Percentiles rank a stretch among this genome's conserved stretches.
Evolutionary conservation across 257 asterid species (phyloP).

Genomic region (Linderniella brevidens): DNA sequence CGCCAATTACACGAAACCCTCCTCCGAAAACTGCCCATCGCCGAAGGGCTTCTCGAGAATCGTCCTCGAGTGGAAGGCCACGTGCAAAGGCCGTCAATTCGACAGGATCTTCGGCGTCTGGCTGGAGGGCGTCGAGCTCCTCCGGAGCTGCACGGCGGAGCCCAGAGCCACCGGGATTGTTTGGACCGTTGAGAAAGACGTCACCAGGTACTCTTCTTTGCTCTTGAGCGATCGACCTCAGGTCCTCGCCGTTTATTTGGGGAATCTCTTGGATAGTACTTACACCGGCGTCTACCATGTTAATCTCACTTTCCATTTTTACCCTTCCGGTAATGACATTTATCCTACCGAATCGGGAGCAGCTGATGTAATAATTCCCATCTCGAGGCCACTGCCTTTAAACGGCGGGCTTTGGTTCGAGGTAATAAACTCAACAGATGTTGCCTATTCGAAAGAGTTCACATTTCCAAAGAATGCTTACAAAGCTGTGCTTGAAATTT

Average conservation of each 20-base stretch:
- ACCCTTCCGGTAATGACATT: conserved; percentile 23
- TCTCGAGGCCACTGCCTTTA: conserved; percentile 43
- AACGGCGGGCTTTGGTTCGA: conserved; percentile 75
- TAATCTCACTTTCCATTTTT: conserved; percentile 40
- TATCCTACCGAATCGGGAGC: conserved; percentile 2
- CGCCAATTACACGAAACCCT: conserved; percentile 26
- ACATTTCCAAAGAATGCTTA: conserved; percentile 38
- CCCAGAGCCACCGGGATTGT: conserved; percentile 35
- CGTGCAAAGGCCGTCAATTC: conserved; percentile 56
- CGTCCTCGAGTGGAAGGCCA: conserved; percentile 62
- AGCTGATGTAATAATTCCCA: conserved; percentile 58
- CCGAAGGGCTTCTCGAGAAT: conserved; percentile 20
- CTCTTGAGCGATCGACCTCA: conserved; percentile 20
- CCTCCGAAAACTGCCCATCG: conserved; percentile 24
- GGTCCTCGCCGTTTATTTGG: conserved; percentile 47
- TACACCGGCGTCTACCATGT: conserved; percentile 75
- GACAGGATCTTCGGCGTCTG: conserved; percentile 73
- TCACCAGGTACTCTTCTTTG: conserved; percentile 59
- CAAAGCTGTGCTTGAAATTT: conserved; percentile 54
- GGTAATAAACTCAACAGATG: conserved; percentile 33
- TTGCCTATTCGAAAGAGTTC: conserved; percentile 23
- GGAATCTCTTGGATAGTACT: conserved; percentile 40
- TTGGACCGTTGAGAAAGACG: conserved; percentile 66
- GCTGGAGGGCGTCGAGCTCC: conserved; percentile 74
- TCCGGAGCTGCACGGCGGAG: conserved; percentile 82